phyloP scores from a whole-genome alignment of 139 green algal species.

The Chlamydomonas sphaeroides region DNA sequence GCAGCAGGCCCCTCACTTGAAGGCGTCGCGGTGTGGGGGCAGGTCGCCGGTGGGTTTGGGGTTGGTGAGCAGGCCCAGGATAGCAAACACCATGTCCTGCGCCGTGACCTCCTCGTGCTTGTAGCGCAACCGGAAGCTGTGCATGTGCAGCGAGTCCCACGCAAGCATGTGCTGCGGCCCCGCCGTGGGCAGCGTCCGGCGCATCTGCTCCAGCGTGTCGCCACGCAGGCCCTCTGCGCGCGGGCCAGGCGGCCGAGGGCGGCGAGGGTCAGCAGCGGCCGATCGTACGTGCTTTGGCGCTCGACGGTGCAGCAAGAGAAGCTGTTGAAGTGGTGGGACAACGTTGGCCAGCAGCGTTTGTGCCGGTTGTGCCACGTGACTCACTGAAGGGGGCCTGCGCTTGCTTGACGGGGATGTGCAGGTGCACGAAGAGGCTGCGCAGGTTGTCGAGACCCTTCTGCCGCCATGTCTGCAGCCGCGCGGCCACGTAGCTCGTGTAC shows the following conservation, averaged over 20 bases:
- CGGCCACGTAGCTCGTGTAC: constrained; percentile 84
- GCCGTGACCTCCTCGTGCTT: constrained; percentile 51
- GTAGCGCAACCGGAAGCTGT: constrained; percentile 44
- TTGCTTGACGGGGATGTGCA: constrained; percentile 78
- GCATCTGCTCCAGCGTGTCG: background rate
- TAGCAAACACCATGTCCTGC: constrained; percentile 37
- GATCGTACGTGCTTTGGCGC: no score
- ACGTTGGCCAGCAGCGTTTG: no score
- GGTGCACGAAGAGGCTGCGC: constrained; percentile 77
- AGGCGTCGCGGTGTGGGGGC: background rate
- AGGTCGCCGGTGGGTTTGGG: background rate
- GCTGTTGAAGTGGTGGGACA: background rate
- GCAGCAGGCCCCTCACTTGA: constrained; percentile 39
- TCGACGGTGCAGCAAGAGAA: background rate
- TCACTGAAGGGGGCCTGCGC: constrained; percentile 56
- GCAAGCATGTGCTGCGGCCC: constrained; percentile 41
- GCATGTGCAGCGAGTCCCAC: constrained; percentile 25
- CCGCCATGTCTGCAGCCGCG: constrained; percentile 82
- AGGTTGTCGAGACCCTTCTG: constrained; percentile 75
- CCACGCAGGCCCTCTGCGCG: constrained; percentile 23
- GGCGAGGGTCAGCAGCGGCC: no score
- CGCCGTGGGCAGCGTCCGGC: background rate
- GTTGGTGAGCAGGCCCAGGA: constrained; percentile 38
- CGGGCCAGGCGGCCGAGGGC: no score
- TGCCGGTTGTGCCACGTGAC: background rate